These are phyloP conservation scores for Penicillium argentinense DNA, from an alignment of 495 filamentous ascomycete species.

Conservation along the genomic window DNA sequence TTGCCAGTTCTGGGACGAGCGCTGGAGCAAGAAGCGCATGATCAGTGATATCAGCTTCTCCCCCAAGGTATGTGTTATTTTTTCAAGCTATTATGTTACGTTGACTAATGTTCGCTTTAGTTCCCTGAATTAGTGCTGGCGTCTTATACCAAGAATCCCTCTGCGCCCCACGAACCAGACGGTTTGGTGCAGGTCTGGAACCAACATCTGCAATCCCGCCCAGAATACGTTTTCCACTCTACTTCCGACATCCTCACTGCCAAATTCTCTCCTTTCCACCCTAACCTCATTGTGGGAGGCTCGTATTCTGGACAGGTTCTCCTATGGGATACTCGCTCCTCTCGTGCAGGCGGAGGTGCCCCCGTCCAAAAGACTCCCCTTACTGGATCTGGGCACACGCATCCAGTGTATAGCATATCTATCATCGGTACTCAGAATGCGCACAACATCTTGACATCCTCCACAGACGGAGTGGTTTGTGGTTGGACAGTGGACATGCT, in stretches of 20 bases:
- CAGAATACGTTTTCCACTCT: constrained; percentile 95
- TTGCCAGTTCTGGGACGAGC: constrained; percentile 88
- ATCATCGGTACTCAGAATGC: constrained; percentile 98
- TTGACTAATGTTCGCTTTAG: constrained; percentile 33
- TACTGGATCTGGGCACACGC: constrained; percentile 87
- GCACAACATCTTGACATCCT: constrained; percentile 94
- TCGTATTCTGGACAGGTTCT: constrained; percentile 95
- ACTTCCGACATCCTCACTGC: constrained; percentile 94
- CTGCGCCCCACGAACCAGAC: constrained; percentile 91
- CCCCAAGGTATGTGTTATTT: constrained; percentile 61
- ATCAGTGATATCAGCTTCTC: constrained; percentile 91
- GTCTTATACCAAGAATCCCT: constrained; percentile 94
- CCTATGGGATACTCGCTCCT: constrained; percentile 90
- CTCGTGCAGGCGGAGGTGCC: constrained; percentile 64
- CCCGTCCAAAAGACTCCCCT: constrained; percentile 95
- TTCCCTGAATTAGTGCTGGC: constrained; percentile 91
- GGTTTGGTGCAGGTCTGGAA: constrained; percentile 98
- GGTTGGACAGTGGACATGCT: constrained; percentile 98
- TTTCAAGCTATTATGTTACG: neutral
- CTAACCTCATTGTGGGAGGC: constrained; percentile 90
- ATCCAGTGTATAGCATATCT: constrained; percentile 92
- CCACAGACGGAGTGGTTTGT: constrained; percentile 94
- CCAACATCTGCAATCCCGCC: constrained; percentile 84
- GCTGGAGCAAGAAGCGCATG: constrained; percentile 97
- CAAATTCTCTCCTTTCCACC: constrained; percentile 96